phyloP scores from a whole-genome alignment of 2,329 filamentous ascomycete genomes.

The Ascochyta rabiei region DNA sequence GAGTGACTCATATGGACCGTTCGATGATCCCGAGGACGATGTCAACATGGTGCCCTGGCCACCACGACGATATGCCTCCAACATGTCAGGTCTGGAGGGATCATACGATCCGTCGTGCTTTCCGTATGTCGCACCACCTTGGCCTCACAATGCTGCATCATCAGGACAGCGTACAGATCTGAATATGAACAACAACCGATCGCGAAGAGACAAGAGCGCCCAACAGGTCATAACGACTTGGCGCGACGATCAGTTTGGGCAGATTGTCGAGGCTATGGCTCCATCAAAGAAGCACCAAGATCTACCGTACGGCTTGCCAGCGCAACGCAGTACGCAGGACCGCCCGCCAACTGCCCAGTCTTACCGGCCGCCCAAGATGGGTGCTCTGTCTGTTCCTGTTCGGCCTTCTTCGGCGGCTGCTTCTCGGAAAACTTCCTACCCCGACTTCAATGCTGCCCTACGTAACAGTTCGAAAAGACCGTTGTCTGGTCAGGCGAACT shows the following conservation, averaged over 20 bases:
- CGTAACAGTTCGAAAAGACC: conserved; percentile 19
- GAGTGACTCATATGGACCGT: conserved; percentile 19
- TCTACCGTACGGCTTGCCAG: background rate
- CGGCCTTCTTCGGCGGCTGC: conserved; percentile 33
- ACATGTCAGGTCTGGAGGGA: background rate
- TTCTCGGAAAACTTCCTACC: conserved; percentile 32
- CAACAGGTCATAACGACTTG: conserved; percentile 27
- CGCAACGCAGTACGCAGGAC: background rate
- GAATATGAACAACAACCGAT: conserved; percentile 3
- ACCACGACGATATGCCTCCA: conserved; percentile 1
- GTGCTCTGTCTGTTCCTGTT: conserved; percentile 16
- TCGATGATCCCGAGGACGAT: conserved; percentile 23
- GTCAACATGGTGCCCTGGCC: conserved; percentile 30
- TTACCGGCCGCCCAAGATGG: conserved; percentile 26
- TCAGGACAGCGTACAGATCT: background rate
- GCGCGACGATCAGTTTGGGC: conserved; percentile 38
- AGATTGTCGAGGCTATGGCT: conserved; percentile 34
- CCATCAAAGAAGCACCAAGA: conserved; percentile 65
- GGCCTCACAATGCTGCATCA: conserved; percentile 2
- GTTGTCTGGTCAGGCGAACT: conserved; percentile 12
- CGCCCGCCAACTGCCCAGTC: conserved; percentile 10
- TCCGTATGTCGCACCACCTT: conserved; percentile 16
- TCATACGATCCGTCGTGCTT: background rate
- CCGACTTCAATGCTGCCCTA: conserved; percentile 21
- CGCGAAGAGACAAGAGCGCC: conserved; percentile 16